Percentiles rank a stretch among this genome's conserved stretches.
phyloP scores from a whole-genome alignment of 352 stramenopile genomes.

The Phytophthora ohioensis region DNA sequence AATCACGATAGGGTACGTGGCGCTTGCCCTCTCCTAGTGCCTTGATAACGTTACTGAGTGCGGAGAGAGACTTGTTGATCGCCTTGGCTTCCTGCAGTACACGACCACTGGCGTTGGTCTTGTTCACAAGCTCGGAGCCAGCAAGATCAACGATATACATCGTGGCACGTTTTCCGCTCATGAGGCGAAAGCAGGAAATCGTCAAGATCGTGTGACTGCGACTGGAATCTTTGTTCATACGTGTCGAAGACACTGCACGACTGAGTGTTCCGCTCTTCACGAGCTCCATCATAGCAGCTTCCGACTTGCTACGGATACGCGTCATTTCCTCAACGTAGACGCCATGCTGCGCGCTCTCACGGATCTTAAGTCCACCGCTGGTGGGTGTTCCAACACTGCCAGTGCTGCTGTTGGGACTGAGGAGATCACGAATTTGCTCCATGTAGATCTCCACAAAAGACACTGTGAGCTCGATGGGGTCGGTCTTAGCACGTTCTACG shows the following conservation, averaged over 20 bases:
- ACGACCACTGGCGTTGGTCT: slow-evolving; percentile 81
- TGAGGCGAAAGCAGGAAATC: slow-evolving; percentile 53
- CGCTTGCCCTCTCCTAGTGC: slow-evolving; percentile 80
- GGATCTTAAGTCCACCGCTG: slow-evolving; percentile 70
- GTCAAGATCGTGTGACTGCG: slow-evolving; percentile 81
- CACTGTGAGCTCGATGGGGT: slow-evolving; percentile 60
- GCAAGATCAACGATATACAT: slow-evolving; percentile 90
- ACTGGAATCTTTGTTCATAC: slow-evolving; percentile 93
- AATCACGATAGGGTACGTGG: slow-evolving; percentile 82
- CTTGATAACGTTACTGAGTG: slow-evolving; percentile 89
- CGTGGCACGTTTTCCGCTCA: slow-evolving; percentile 55
- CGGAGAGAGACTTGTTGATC: slow-evolving; percentile 89
- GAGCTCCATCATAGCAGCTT: slow-evolving; percentile 68
- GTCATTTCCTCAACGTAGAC: slow-evolving; percentile 85
- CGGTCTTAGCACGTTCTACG: slow-evolving; percentile 37
- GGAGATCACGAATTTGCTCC: slow-evolving; percentile 85
- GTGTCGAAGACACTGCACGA: slow-evolving; percentile 74
- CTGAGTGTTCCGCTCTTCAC: slow-evolving; percentile 70
- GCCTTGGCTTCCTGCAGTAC: slow-evolving; percentile 86
- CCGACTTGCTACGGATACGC: slow-evolving; percentile 45
- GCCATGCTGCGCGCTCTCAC: slow-evolving; percentile 69
- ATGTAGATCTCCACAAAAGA: slow-evolving; percentile 93
- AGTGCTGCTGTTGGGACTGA: slow-evolving; percentile 36
- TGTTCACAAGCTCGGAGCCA: slow-evolving; percentile 87
- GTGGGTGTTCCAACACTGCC: slow-evolving; percentile 25